Base-by-base conservation (phyloP, 208 protist genomes). In the Leishmania major region DNA sequence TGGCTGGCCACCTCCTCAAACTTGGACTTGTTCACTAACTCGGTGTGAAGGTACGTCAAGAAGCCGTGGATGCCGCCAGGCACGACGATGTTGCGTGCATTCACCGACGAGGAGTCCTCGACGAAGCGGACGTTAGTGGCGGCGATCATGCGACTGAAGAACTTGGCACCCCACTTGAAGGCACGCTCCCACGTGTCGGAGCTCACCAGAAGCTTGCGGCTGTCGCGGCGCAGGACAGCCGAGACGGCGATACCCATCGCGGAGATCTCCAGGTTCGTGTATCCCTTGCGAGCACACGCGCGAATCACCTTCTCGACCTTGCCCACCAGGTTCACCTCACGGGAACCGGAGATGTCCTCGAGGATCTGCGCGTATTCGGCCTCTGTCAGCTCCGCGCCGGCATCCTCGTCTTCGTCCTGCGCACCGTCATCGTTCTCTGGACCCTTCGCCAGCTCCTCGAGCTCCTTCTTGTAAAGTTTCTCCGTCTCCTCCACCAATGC, bases 21-120 rank as follows among this genome's bases (percentile, higher is more conserved):
- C 83, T 93, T 93, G 17, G 89, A 84, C 71, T 92, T 88, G 72
- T 88, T 90, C 71, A 83, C 81, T 59, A 95, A 81, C 71, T 95
- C 83, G 7, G 71, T 84, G 77, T 90, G 80, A 47, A 96, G 87
- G 67, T 83, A 88, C 75, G 77, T 79, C 69, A 96, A 76, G 19
- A 94, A 55, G 25, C 77, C 81, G 81, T 86, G 84, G n/a, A 94
- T 83, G 43, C 90, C 89, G 70, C 88, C 92, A 13, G 83, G 71
- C 62, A 96, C 85, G 59, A 79, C 80, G 51, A 90, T 91, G 74
- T 79, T 75, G 57, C 86, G 89, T 59, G 79, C 67, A 49, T 28
- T 84, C 67, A 84, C 85, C 49, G 43, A 45, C 55, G 53, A 88
- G 57, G 77, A 74, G 75, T 69, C 85, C 60, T 95, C 91, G 37